Conservation (phyloP, 371 early-diverging fungal species). For the Antonospora locustae region DNA sequence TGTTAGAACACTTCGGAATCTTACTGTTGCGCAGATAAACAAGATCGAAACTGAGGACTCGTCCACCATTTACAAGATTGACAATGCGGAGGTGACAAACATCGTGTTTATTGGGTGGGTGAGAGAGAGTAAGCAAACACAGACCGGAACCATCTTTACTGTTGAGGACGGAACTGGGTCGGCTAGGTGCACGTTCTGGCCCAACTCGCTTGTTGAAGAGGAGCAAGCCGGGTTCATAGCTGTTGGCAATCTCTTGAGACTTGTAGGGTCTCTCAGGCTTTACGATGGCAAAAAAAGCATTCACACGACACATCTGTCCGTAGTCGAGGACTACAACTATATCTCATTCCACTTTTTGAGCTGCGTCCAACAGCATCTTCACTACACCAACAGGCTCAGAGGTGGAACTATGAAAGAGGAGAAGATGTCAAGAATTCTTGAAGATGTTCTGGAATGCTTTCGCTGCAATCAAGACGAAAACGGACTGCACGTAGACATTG, state of each 20-base stretch:
- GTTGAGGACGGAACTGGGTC: slow-evolving; percentile 40
- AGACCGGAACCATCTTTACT: slow-evolving; percentile 31
- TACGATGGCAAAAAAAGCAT: slow-evolving; percentile 33
- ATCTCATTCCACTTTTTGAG: slow-evolving; percentile 30
- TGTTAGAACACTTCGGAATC: slow-evolving; percentile 28
- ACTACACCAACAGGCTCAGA: slow-evolving; percentile 10
- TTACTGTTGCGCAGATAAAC: slow-evolving; percentile 39
- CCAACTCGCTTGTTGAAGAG: slow-evolving; percentile 28
- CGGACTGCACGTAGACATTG: slow-evolving; percentile 37
- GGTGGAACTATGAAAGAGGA: background rate
- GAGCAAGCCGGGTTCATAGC: slow-evolving; percentile 8
- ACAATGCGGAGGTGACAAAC: slow-evolving; percentile 24
- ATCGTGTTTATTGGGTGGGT: slow-evolving; percentile 34
- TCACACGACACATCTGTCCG: slow-evolving; percentile 7
- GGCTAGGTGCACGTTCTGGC: slow-evolving; percentile 41
- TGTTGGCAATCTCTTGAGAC: slow-evolving; percentile 18
- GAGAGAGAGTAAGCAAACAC: slow-evolving; percentile 1
- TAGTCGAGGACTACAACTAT: slow-evolving; percentile 32
- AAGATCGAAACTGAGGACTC: slow-evolving; percentile 15
- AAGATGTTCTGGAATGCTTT: slow-evolving; percentile 35
- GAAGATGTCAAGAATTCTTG: slow-evolving; percentile 29
- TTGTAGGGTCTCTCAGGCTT: slow-evolving; percentile 33
- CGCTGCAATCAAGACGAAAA: slow-evolving; percentile 44
- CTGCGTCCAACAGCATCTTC: slow-evolving; percentile 23
- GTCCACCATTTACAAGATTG: slow-evolving; percentile 15